Evolutionary conservation across 2,329 filamentous ascomycete genomes (phyloP), one percentile per base, ranked within the genome.

Genomic region (Sarocladium oryzae): DNA sequence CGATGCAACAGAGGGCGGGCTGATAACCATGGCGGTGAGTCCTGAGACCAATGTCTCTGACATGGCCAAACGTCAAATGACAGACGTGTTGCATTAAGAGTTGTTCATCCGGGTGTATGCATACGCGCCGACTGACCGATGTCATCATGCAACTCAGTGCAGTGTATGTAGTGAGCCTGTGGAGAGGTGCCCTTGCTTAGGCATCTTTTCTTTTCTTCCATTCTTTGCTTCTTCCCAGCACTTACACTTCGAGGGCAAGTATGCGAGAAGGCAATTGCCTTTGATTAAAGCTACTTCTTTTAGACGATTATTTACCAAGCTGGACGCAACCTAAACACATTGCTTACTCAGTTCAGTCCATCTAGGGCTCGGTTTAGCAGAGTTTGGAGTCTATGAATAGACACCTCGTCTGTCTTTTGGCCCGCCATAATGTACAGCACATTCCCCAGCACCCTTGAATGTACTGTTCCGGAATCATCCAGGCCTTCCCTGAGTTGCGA

Each of bases 351-450:
- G 28, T 13, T 21, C 6, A 8, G 16, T 7, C 8, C 13, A 21
- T 21, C 36, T 18, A 45, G 21, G 13, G 21, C 18, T 8, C 4
- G 11, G 8, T 28, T 30, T 15, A 45, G 21, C 9, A 9, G 40
- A 26, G 4, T 20, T n/a, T 45, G 40, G 11, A 45, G 21, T 13
- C 21, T 3, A 8, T 43, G 46, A n/a, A 70, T 53, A 1, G 59
- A 64, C 24, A 60, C 58, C 23, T 57, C 52, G 5, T 55, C 61
- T 4, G 68, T 72, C 26, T 63, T 75, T 56, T 79, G 77, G 43
- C 77, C 69, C 0, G 76, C 69, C 78, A 82, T 82, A 30, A 82
- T 55, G 58, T 82, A 82, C 7, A 82, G 60, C 0, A 82, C 77
- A 56, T 82, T 81, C 0, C 79, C 79, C 35, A 82, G 57, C 2